Base-by-base conservation (phyloP, 2,329 filamentous ascomycete species). In the Xylariaceae sp. region DNA sequence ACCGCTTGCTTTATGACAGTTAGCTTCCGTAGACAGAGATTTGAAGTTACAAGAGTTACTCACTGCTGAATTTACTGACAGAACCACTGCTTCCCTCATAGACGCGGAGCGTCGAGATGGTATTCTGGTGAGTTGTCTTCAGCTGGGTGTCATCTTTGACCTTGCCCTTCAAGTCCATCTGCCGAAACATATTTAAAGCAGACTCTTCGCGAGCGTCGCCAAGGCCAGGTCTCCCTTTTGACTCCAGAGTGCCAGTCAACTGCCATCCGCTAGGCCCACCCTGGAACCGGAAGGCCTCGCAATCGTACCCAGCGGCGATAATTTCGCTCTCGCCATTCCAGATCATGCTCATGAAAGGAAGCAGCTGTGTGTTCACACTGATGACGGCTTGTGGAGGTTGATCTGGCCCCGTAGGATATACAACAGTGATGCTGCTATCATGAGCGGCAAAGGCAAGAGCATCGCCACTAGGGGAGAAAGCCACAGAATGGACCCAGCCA, bases 101-200 rank as follows among this genome's bases (percentile, higher is more conserved):
- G 16, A 80, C 74, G 33, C 93, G 80, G 38, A 98, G 72, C 2
- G 83, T 95, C 59, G 80, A 89, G 61, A 98, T 87, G 19, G 90
- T 95, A 69, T 98, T 98, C 64, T 98, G 93, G 67, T 98, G 93
- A 35, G 93, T 81, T 9, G 93, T 97, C 70, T 89, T 93, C 54
- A 98, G 75, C 70, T 95, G 87, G 3, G 90, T 96, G 63, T 97
- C 90, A 58, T 95, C 89, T 61, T 88, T 88, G 42, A 76, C 72
- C 68, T 95, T 95, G 48, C 93, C 93, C 76, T 93, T 95, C 51
- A 98, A 76, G 66, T 98, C 93, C 93, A 98, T 97, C 72, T 96
- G 90, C 58, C 83, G 81, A 72, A 98, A 98, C 89, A 97, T 95
- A 67, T 97, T 95, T 64, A 96, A 72, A 18, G 93, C 93, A 51